These are phyloP conservation scores for Euryodendron excelsum DNA, from an alignment of 148 eudicot species.

Conservation along the genomic window DNA sequence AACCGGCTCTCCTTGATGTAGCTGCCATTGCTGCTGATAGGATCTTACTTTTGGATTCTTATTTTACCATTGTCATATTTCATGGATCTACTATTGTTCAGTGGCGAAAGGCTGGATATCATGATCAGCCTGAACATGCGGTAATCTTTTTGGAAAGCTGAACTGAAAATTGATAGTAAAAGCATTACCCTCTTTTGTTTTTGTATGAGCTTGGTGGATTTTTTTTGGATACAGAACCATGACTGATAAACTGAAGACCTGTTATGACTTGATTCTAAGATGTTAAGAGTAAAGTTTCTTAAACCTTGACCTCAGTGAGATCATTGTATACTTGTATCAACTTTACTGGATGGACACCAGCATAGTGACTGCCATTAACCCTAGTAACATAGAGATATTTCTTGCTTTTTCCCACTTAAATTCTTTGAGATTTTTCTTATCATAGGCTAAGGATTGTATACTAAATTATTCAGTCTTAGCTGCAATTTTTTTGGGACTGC, in stretches of 20 bases:
- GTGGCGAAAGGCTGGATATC: constrained; percentile 97
- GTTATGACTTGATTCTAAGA: no score
- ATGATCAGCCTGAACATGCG: constrained; percentile 80
- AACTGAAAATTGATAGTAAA: neutral
- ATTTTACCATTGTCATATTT: constrained; percentile 86
- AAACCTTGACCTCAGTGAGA: no score
- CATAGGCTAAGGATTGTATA: neutral
- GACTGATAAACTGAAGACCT: neutral
- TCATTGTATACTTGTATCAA: no score
- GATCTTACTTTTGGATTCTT: constrained; percentile 83
- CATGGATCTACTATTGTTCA: constrained; percentile 91
- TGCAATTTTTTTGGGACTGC: no score
- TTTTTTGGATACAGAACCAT: neutral
- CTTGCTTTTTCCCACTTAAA: neutral
- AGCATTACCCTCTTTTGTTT: neutral
- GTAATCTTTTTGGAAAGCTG: constrained; percentile 32
- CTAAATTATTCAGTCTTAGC: neutral
- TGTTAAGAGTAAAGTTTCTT: no score
- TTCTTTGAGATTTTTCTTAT: neutral
- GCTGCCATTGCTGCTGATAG: constrained; percentile 78
- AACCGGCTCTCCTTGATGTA: constrained; percentile 90
- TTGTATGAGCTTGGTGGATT: neutral
- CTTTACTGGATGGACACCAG: no score
- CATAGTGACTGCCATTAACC: no score
- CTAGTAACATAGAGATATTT: no score